Base-by-base conservation (phyloP, 1,139 yeast genomes). In the Pichia sp. region DNA sequence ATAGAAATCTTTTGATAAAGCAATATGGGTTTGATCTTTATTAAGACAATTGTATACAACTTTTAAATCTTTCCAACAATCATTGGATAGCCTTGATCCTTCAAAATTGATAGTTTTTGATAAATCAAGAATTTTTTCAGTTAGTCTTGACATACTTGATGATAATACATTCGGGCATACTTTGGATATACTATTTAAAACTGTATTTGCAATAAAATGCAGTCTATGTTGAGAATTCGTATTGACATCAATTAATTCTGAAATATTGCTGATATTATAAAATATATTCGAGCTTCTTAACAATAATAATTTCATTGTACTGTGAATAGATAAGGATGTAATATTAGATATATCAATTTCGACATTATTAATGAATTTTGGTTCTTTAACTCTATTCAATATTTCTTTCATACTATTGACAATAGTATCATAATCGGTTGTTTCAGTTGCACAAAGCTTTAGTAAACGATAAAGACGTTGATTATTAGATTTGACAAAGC, bases 121-220 rank as follows among this genome's bases (percentile, higher is more conserved):
- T 52, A 6, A 64, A 48, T 33, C 41, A 7, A 48, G 45, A 10
- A 51, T 55, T 59, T 58, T 18, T 0, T 72, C 65, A 1, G 75
- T 69, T 47, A 88, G 67, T 8, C 74, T 73, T 10, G 71, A 67
- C 4, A 84, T 69, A 58, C 86, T 86, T 39, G 75, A 74, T 56
- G 78, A 78, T 62, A 87, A 76, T 1, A 84, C 79, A 25, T 76
- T 75, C 0, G 96, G 96, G 43, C 78, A 71, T 3, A 75, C 71
- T 3, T 66, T 59, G 0, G 96, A 82, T 7, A 87, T 75, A 39
- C 77, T 73, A 52, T 79, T 81, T 33, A 88, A 66, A 7, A 86
- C 54, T 37, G 73, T 75, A 53, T 77, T 77, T 0, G 88, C 75
- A 1, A 69, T 58, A 1, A 65, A 57, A 33, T 65, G 60, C 49